These are phyloP conservation scores for Acanthamoeba polyphaga DNA, from an alignment of 208 protist species.

Conservation along the genomic window DNA sequence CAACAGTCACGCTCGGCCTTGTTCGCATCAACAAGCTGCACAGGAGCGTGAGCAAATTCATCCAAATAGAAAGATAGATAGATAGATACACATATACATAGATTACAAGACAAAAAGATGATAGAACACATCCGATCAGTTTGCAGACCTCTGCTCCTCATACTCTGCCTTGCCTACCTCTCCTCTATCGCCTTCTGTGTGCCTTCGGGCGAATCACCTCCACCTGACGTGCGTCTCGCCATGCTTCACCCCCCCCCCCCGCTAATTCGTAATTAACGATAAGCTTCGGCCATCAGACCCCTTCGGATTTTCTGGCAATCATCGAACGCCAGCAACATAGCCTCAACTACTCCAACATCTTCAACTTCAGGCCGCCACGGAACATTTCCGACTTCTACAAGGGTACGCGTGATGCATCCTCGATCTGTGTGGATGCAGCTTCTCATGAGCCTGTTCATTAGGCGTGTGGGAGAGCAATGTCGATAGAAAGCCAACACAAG, in stretches of 20 bases:
- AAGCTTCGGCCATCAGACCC: neutral
- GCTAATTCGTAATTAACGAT: neutral
- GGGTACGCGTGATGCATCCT: neutral
- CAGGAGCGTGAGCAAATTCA: no score
- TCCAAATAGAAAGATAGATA: no score
- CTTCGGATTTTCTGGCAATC: neutral
- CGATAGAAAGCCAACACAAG: neutral
- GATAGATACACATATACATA: no score
- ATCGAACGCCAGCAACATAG: constrained; percentile 22
- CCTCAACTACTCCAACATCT: constrained; percentile 59
- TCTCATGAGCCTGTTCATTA: neutral
- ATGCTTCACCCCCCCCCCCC: neutral
- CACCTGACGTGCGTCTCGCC: neutral
- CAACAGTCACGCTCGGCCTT: no score
- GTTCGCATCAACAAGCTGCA: neutral
- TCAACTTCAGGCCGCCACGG: constrained; percentile 46
- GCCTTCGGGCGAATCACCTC: constrained; percentile 8
- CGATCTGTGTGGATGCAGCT: no score
- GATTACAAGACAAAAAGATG: neutral
- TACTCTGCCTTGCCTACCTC: constrained; percentile 27
- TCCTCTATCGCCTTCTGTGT: constrained; percentile 35
- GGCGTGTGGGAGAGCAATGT: constrained; percentile 37
- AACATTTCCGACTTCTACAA: constrained; percentile 69
- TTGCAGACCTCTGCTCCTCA: constrained; percentile 6
- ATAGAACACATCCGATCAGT: neutral